A percentile compares a stretch with the other conserved stretches of the same genome.
These are phyloP conservation scores for Pseudogymnoascus sp. DNA, from an alignment of 2,329 filamentous ascomycete species.

Conservation along the genomic window DNA sequence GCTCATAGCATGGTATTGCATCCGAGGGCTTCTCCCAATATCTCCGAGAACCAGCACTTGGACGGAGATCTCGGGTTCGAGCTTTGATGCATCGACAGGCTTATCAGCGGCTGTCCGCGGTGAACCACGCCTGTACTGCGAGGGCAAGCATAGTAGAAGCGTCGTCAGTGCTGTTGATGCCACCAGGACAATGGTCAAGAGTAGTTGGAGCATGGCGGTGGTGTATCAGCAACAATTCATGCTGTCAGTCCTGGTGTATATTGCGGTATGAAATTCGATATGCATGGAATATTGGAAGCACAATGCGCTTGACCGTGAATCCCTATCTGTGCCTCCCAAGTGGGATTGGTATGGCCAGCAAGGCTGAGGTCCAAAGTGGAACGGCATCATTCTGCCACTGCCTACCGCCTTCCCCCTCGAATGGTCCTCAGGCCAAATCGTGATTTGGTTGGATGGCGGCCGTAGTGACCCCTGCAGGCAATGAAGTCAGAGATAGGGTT, in stretches of 20 bases:
- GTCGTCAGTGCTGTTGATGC: slow-evolving; percentile 28
- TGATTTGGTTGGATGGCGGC: not conserved
- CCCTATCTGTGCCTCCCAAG: not conserved
- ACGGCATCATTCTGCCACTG: not conserved
- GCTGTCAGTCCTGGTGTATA: not conserved
- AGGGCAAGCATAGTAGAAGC: slow-evolving; percentile 30
- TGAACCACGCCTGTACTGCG: slow-evolving; percentile 32
- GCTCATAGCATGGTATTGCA: slow-evolving; percentile 97
- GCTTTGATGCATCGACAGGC: slow-evolving; percentile 18
- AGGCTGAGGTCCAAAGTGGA: not conserved
- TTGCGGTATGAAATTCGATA: not conserved
- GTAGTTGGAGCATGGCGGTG: slow-evolving; percentile 23
- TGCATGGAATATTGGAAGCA: not conserved
- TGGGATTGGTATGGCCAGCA: not conserved
- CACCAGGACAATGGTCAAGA: slow-evolving; percentile 25
- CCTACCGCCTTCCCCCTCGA: not conserved
- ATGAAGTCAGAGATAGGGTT: not conserved
- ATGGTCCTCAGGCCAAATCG: not conserved
- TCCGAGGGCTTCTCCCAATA: slow-evolving; percentile 89
- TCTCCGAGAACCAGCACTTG: slow-evolving; percentile 91
- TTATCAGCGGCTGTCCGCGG: slow-evolving; percentile 22
- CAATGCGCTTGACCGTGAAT: not conserved
- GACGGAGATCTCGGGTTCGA: slow-evolving; percentile 42
- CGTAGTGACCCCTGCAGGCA: not conserved
- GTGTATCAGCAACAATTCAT: slow-evolving; percentile 12